Percentiles rank a stretch among this genome's conserved stretches.
Evolutionary conservation across 495 filamentous ascomycete species (phyloP).

Genomic region (Hyaloscypha finlandica): DNA sequence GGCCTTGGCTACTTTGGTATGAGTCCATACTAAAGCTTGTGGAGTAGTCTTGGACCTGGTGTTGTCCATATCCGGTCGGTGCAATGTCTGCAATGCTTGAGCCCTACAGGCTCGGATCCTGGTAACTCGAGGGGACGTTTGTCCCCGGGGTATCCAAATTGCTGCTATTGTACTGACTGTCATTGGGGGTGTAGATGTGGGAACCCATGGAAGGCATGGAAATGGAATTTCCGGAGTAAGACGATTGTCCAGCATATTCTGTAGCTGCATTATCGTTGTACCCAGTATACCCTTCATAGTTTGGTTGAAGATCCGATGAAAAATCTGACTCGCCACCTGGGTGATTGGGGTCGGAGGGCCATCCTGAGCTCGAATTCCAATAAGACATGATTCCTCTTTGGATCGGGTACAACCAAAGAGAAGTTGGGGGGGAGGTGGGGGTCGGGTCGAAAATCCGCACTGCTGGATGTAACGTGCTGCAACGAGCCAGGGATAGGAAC

Average conservation of each 20-base stretch:
- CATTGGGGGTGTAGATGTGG: not conserved
- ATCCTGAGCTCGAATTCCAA: not conserved
- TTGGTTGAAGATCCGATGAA: not conserved
- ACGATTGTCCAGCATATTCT: not conserved
- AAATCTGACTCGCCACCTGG: not conserved
- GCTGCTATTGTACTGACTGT: not conserved
- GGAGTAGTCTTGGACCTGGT: not conserved
- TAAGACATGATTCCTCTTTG: not conserved
- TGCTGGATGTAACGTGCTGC: not conserved
- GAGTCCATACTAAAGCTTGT: not conserved
- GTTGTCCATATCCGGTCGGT: not conserved
- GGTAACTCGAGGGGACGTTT: not conserved
- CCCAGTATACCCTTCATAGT: not conserved
- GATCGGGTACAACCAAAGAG: not conserved
- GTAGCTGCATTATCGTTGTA: not conserved
- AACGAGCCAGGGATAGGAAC: not conserved
- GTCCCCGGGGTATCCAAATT: not conserved
- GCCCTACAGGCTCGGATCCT: constrained; percentile 7
- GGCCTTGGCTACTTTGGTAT: not conserved
- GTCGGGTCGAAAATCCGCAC: not conserved
- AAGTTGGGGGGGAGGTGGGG: too few species aligned
- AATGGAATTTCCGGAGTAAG: not conserved
- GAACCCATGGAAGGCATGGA: not conserved
- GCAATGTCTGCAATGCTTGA: not conserved
- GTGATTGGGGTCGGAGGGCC: not conserved